These are phyloP conservation scores for Lentinula boryana DNA, from an alignment of 768 basidiomycete species.

Conservation along the genomic window DNA sequence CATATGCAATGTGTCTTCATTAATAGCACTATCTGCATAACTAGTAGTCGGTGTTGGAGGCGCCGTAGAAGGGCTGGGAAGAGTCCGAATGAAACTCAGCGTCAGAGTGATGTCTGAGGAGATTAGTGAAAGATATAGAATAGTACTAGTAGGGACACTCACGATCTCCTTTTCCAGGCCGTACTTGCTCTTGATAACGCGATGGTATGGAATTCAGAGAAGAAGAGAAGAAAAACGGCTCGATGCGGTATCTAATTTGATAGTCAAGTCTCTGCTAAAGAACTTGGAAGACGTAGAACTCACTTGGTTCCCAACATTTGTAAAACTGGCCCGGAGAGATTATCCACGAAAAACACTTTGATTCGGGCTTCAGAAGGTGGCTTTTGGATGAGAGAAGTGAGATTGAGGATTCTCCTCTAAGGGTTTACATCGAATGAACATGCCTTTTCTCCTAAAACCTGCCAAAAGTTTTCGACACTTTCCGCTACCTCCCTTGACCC, in stretches of 20 bases:
- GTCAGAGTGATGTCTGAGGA: constrained; percentile 36
- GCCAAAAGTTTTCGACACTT: constrained; percentile 18
- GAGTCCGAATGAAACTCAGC: constrained; percentile 25
- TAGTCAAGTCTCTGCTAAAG: not conserved
- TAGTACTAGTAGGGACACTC: constrained; percentile 10
- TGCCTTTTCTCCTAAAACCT: constrained; percentile 19
- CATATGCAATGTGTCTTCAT: constrained; percentile 2
- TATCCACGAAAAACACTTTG: constrained; percentile 30
- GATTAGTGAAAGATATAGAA: not conserved
- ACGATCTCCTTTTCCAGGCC: constrained; percentile 27
- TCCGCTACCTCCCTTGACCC: constrained; percentile 11
- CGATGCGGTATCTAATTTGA: constrained; percentile 28
- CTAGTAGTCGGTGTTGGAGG: not conserved
- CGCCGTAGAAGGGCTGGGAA: not conserved
- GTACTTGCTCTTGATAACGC: constrained; percentile 31
- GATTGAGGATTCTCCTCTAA: not conserved
- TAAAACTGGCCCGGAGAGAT: constrained; percentile 23
- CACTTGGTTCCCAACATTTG: constrained; percentile 31
- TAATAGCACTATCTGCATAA: not conserved
- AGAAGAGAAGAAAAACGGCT: constrained; percentile 39
- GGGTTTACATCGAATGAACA: constrained; percentile 1
- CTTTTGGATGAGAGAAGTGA: constrained; percentile 8
- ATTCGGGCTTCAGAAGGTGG: constrained; percentile 18
- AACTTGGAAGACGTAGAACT: not conserved
- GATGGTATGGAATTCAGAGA: constrained; percentile 37